phyloP scores from a whole-genome alignment of 2,329 filamentous ascomycete genomes.

The Pseudogymnoascus sp. region DNA sequence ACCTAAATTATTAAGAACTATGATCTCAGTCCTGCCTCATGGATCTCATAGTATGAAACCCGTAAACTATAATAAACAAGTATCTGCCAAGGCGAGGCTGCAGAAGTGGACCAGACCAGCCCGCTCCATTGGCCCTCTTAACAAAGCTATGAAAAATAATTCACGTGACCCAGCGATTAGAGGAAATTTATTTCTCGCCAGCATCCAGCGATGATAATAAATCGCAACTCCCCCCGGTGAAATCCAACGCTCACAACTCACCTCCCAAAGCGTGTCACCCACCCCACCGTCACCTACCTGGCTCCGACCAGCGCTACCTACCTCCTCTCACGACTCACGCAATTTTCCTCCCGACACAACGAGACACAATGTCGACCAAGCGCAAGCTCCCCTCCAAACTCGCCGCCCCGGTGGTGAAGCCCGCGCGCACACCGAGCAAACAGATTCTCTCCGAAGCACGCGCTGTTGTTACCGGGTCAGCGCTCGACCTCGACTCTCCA shows the following conservation, averaged over 20 bases:
- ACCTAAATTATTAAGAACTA: background rate
- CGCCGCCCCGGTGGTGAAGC: slow-evolving; percentile 45
- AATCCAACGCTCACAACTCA: background rate
- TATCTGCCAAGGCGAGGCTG: background rate
- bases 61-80: background rate
- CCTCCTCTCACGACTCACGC: background rate
- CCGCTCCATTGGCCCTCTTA: background rate
- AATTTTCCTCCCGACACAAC: background rate
- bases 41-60: background rate
- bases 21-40: background rate
- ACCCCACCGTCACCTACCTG: background rate
- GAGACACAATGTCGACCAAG: slow-evolving; percentile 37
- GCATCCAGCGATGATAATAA: background rate
- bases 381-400: slow-evolving; percentile 51
- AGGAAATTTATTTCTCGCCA: slow-evolving; percentile 7
- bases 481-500: slow-evolving; percentile 8
- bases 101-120: background rate
- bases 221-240: background rate
- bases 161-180: slow-evolving; percentile 1
- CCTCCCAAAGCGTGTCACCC: background rate
- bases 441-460: slow-evolving; percentile 50
- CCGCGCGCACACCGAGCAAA: slow-evolving; percentile 45
- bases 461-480: slow-evolving; percentile 40
- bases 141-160: slow-evolving; percentile 5
- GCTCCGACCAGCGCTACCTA: background rate